Conservation (phyloP, 306 rosid genomes). For the Sindora glabra region DNA sequence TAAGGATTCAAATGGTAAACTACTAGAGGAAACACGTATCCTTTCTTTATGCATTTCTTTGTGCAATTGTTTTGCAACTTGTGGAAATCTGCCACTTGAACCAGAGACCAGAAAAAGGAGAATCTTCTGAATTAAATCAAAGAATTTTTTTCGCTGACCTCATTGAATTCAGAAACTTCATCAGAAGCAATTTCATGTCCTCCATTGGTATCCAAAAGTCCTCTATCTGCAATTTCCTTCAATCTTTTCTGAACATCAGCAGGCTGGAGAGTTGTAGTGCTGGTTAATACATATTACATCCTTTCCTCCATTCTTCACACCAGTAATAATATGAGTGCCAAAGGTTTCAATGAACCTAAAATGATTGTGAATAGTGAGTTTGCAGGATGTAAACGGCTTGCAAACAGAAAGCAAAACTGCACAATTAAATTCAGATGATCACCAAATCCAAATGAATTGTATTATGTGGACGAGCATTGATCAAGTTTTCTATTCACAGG, state of each 20-base stretch:
- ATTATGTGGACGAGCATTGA: too few species aligned
- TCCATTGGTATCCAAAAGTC: conserved; percentile 62
- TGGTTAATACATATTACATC: conserved; percentile 94
- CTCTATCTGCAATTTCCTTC: conserved; percentile 87
- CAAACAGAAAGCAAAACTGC: background rate
- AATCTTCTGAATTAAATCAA: conserved; percentile 9
- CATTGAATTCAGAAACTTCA: conserved; percentile 49
- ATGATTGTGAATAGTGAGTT: conserved; percentile 2
- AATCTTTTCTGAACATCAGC: conserved; percentile 80
- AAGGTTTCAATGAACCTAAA: conserved; percentile 77
- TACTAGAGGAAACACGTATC: too few species aligned
- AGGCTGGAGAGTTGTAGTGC: conserved; percentile 86
- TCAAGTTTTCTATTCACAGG: too few species aligned
- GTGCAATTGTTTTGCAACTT: too few species aligned
- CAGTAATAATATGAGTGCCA: conserved; percentile 92
- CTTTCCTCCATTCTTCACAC: conserved; percentile 96
- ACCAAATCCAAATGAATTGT: too few species aligned
- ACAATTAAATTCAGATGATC: conserved; percentile 9
- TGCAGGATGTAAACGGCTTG: too few species aligned
- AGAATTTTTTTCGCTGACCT: conserved; percentile 59
- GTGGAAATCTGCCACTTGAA: too few species aligned
- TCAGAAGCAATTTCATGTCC: conserved; percentile 49
- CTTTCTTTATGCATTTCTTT: too few species aligned
- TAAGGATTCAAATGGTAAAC: too few species aligned
- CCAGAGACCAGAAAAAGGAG: conserved; percentile 15